Evolutionary conservation across 2,329 filamentous ascomycete genomes (phyloP), one percentile per base, ranked within the genome.

Genomic region (Madurella fahalii): DNA sequence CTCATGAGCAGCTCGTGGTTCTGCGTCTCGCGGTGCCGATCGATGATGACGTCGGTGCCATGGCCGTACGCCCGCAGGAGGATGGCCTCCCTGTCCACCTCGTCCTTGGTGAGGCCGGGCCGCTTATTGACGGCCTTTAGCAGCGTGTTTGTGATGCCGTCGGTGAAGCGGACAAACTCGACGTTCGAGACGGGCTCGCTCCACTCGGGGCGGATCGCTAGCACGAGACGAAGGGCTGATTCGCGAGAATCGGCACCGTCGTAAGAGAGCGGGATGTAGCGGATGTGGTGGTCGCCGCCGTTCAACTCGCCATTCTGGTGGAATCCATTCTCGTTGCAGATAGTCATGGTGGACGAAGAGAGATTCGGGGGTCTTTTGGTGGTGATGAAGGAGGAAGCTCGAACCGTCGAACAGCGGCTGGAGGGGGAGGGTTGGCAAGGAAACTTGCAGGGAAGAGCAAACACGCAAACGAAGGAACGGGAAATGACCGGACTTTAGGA

Each of bases 111-210:
- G 61, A 87, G 77, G 47, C 88, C 89, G 1, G 76, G 70, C 25
- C 77, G 78, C 62, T 78, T 81, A 69, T 90, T 89, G 67, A 88
- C 74, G n/a, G 86, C 85, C 70, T 92, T 92, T 60, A 91, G 78
- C 47, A 93, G 77, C 47, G 92, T 97, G 74, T 99, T 99, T 62
- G 94, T 99, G 74, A 97, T 99, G 68, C 94, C 94, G 67, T 99
- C 94, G 40, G 91, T 99, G 76, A 97, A 99, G 61, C 89, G 86
- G 62, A 90, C 80, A 68, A 97, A 90, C 66, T 94, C 85, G 64
- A 99, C 80, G 42, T 86, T 82, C 54, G 89, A 87, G 61, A 85
- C 83, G 37, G 81, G 76, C 46, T 81, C 79, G 5, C 41, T 43
- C 94, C 94, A 99, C 64, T 95, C 84, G 11, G 92, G 92, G 56